Conservation (phyloP, 2,329 filamentous ascomycete genomes). For the Cytospora piceicola region DNA sequence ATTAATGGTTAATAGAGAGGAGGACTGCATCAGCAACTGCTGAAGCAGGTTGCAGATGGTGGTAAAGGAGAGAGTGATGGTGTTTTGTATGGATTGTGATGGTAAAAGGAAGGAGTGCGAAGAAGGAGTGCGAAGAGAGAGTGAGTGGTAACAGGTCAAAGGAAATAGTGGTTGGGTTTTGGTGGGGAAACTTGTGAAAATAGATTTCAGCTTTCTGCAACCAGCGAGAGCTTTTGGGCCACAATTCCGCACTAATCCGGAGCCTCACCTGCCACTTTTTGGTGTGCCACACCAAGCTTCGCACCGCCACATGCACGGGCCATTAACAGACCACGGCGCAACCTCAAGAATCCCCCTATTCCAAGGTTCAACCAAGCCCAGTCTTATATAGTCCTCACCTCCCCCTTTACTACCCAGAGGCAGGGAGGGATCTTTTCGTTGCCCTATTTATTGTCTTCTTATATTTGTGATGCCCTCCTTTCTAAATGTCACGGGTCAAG, state of each 20-base stretch:
- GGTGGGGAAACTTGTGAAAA: slow-evolving; percentile 15
- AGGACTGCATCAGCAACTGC: slow-evolving; percentile 23
- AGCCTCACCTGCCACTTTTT: not conserved
- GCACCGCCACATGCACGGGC: not conserved
- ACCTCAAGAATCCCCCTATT: too few relatives aligned
- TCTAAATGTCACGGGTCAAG: too few relatives aligned
- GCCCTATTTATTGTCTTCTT: too few relatives aligned
- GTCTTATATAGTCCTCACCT: too few relatives aligned
- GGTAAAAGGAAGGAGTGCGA: slow-evolving; percentile 3
- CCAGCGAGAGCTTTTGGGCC: not conserved
- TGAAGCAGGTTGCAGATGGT: not conserved
- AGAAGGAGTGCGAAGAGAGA: slow-evolving; percentile 1
- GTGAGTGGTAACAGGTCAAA: slow-evolving; percentile 12
- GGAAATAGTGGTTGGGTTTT: not conserved
- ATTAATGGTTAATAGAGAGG: not conserved
- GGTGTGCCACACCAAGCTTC: not conserved
- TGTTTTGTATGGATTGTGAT: slow-evolving; percentile 4
- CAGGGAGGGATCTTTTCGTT: too few relatives aligned
- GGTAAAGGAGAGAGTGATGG: slow-evolving; percentile 8
- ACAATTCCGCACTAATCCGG: not conserved
- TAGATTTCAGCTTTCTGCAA: slow-evolving; percentile 8
- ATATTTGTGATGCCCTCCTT: too few relatives aligned
- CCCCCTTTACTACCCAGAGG: too few relatives aligned
- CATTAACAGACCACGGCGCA: not conserved
- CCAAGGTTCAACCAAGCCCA: too few relatives aligned